These are phyloP conservation scores for Rosa lucieae DNA, from an alignment of 306 rosid genomes.

Conservation along the genomic window DNA sequence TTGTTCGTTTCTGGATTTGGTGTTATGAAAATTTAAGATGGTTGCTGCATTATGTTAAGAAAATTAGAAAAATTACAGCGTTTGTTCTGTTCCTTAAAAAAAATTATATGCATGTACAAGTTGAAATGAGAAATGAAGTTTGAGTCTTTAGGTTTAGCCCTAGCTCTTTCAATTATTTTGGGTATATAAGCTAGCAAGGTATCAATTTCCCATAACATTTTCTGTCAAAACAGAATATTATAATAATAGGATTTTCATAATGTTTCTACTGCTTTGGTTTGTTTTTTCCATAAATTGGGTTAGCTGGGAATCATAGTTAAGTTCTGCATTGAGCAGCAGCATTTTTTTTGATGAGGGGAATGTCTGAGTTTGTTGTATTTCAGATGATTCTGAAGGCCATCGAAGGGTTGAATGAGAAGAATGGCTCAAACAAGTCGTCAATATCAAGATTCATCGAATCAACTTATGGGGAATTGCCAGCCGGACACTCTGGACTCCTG, in stretches of 20 bases:
- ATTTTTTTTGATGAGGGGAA: background rate
- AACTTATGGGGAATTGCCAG: slow-evolving; percentile 63
- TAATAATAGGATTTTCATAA: background rate
- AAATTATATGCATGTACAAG: too few species aligned
- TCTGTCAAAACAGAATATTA: background rate
- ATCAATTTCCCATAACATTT: background rate
- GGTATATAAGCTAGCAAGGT: background rate
- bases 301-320: background rate
- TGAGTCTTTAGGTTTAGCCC: background rate
- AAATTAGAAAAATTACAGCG: background rate
- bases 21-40: background rate
- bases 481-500: slow-evolving; percentile 57
- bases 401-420: slow-evolving; percentile 48
- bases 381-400: slow-evolving; percentile 77
- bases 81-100: background rate
- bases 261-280: background rate
- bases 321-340: too few species aligned
- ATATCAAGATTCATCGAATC: slow-evolving; percentile 81
- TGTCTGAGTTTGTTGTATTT: slow-evolving; percentile 2
- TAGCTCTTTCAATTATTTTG: background rate
- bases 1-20: background rate
- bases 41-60: background rate
- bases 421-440: slow-evolving; percentile 71
- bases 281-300: background rate
- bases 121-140: background rate